phyloP scores from a whole-genome alignment of 495 filamentous ascomycete genomes.

The Podospora pseudopauciseta region DNA sequence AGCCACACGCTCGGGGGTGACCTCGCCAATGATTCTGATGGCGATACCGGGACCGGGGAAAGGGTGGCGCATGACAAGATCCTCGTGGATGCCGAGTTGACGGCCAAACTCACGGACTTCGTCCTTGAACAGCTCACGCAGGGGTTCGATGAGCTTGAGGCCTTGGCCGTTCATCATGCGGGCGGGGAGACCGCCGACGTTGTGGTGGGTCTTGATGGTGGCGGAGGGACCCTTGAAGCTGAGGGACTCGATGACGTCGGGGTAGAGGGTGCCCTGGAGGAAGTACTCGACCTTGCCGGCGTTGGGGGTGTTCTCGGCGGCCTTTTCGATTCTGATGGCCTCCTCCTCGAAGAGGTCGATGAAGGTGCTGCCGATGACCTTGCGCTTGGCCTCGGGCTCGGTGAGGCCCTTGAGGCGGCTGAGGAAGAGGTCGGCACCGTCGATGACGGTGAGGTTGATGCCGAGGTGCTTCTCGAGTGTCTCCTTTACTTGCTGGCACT shows the following conservation, averaged over 20 bases:
- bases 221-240: slow-evolving; percentile 76
- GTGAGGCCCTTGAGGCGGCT: slow-evolving; percentile 65
- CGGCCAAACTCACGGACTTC: slow-evolving; percentile 23
- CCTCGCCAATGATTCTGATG: slow-evolving; percentile 85
- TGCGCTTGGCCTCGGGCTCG: slow-evolving; percentile 89
- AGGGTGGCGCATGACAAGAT: slow-evolving; percentile 53
- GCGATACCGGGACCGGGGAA: slow-evolving; percentile 78
- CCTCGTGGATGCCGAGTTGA: slow-evolving; percentile 20
- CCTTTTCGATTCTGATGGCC: slow-evolving; percentile 69
- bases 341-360: slow-evolving; percentile 87
- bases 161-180: slow-evolving; percentile 35
- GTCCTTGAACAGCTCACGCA: slow-evolving; percentile 72
- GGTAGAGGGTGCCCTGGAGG: slow-evolving; percentile 34
- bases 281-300: slow-evolving; percentile 29
- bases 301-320: slow-evolving; percentile 54
- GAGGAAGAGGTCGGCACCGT: slow-evolving; percentile 74
- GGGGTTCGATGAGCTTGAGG: slow-evolving; percentile 57
- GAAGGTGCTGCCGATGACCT: slow-evolving; percentile 71
- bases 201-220: slow-evolving; percentile 63
- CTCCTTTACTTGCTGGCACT: slow-evolving; percentile 74
- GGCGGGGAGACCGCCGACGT: slow-evolving; percentile 41
- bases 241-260: slow-evolving; percentile 76
- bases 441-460: slow-evolving; percentile 86
- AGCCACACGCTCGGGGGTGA: slow-evolving; percentile 71
- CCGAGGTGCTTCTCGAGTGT: slow-evolving; percentile 71